Conservation (phyloP, 2,329 filamentous ascomycete species). For the Diaporthe sp. region DNA sequence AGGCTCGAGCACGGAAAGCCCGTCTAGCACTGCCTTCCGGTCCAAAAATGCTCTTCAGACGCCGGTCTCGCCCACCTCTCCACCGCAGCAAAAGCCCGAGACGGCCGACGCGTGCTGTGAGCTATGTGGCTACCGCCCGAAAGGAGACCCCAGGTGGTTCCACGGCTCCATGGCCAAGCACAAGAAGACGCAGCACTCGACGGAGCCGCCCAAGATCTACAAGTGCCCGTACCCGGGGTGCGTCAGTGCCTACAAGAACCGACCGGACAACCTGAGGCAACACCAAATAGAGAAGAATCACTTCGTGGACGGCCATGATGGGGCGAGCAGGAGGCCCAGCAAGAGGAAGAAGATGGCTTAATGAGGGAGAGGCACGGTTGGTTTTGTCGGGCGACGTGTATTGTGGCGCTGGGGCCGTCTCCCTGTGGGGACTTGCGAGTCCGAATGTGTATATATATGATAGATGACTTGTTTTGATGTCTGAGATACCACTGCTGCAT, state of each 20-base stretch:
- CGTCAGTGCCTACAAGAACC: conserved; percentile 68
- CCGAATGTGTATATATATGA: not conserved
- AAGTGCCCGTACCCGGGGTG: conserved; percentile 67
- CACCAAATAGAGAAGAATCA: conserved; percentile 70
- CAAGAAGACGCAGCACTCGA: conserved; percentile 67
- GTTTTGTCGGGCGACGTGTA: too few species aligned
- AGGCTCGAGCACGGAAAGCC: conserved; percentile 6
- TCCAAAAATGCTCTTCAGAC: conserved; percentile 14
- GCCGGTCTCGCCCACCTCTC: conserved; percentile 22
- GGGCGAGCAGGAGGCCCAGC: conserved; percentile 52
- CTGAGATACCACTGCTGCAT: conserved; percentile 30
- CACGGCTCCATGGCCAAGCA: conserved; percentile 71
- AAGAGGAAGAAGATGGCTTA: conserved; percentile 62
- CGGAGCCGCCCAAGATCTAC: conserved; percentile 64
- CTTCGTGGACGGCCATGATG: conserved; percentile 61
- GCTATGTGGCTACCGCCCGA: conserved; percentile 68
- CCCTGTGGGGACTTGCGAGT: not conserved
- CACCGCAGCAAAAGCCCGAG: conserved; percentile 53
- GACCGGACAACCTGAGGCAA: conserved; percentile 68
- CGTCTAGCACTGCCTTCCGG: conserved; percentile 6
- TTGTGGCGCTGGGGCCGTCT: not conserved
- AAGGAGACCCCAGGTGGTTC: conserved; percentile 71
- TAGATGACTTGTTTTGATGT: conserved; percentile 17
- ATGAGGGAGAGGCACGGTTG: not conserved
- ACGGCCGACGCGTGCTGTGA: conserved; percentile 60